These are phyloP conservation scores for Eucalyptus fibrosa DNA, from an alignment of 345 rosid species.

Conservation along the genomic window DNA sequence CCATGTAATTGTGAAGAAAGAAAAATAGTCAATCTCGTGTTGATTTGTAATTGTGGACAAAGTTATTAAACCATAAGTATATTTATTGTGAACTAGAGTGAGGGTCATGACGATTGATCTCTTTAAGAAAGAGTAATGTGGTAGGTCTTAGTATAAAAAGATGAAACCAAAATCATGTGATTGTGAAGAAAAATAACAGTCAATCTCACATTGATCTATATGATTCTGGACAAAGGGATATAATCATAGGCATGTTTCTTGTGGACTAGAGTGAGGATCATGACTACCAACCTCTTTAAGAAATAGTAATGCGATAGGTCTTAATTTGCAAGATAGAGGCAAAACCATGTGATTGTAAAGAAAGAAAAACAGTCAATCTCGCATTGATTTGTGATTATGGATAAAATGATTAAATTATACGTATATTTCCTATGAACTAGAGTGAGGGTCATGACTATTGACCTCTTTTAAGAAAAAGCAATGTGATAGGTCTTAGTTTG, in stretches of 20 bases:
- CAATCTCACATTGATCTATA: neutral
- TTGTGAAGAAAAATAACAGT: neutral
- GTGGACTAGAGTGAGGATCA: neutral
- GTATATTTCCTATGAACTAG: neutral
- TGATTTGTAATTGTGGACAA: neutral
- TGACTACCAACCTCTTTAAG: neutral
- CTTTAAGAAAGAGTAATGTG: neutral
- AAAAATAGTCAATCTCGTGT: neutral
- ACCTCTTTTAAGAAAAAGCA: neutral
- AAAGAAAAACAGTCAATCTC: neutral
- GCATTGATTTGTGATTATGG: no score
- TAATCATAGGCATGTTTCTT: neutral
- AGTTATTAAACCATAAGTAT: neutral
- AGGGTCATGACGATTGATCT: neutral
- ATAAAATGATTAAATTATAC: neutral
- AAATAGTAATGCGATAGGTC: neutral
- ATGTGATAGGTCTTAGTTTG: neutral
- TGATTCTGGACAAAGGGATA: neutral
- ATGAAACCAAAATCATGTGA: conserved; percentile 1
- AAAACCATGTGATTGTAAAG: neutral
- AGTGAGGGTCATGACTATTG: neutral
- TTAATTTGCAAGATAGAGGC: neutral
- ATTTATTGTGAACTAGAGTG: neutral
- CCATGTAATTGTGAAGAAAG: neutral
- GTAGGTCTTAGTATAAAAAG: neutral